Conservation (phyloP, 1,139 yeast species). For the Kodamaea alishanica region DNA sequence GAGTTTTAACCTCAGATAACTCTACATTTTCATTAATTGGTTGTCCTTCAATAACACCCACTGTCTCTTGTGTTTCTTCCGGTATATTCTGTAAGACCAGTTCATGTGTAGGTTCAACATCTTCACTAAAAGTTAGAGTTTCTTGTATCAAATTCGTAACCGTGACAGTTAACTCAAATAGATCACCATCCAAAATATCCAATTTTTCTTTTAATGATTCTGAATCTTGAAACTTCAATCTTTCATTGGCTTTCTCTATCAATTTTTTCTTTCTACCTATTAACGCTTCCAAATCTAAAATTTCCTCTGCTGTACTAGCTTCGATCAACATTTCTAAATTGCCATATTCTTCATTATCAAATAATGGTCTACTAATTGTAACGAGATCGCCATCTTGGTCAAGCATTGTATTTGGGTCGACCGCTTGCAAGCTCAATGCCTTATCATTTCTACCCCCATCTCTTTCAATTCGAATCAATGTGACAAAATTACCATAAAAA, state of each 20-base stretch:
- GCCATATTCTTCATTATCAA: slow-evolving; percentile 2
- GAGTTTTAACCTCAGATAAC: too few relatives aligned
- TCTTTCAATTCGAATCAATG: slow-evolving; percentile 24
- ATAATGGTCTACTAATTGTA: slow-evolving; percentile 2
- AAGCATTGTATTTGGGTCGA: slow-evolving; percentile 30
- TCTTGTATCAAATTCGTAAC: too few relatives aligned
- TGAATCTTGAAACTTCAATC: not conserved
- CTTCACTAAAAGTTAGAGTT: too few relatives aligned
- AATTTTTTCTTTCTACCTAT: not conserved
- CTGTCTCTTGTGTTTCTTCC: too few relatives aligned
- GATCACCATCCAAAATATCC: not conserved
- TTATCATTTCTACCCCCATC: slow-evolving; percentile 18
- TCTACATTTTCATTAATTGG: too few relatives aligned
- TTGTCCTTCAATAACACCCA: too few relatives aligned
- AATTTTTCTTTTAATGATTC: not conserved
- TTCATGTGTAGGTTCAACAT: too few relatives aligned
- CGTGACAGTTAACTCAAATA: too few relatives aligned
- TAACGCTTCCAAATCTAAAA: too few relatives aligned
- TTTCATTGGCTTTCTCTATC: not conserved
- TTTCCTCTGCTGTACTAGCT: not conserved
- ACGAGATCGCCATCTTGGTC: slow-evolving; percentile 33
- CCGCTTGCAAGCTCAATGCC: slow-evolving; percentile 19
- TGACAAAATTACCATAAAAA: slow-evolving; percentile 27
- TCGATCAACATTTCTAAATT: slow-evolving; percentile 1
- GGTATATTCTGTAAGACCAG: too few relatives aligned